A percentile compares a stretch with the other conserved stretches of the same genome.
Evolutionary conservation across 768 basidiomycete genomes (phyloP).

Genomic region (Suillus decipiens): DNA sequence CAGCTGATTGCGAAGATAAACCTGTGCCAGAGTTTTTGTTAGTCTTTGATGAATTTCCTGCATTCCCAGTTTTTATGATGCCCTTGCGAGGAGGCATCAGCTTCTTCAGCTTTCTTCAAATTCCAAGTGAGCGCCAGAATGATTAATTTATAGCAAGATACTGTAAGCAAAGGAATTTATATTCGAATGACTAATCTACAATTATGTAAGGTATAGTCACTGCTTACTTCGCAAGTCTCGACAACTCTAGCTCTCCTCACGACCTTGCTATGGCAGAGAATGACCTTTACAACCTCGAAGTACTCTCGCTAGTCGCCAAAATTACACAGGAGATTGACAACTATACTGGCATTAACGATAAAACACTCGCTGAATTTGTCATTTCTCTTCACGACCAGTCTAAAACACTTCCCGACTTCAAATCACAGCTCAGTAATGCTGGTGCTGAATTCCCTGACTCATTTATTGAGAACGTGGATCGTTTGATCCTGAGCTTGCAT

Average conservation of each 20-base stretch:
- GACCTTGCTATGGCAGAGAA: slow-evolving; percentile 54
- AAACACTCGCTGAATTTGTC: slow-evolving; percentile 93
- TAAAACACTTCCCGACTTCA: slow-evolving; percentile 79
- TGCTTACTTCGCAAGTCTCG: neutral
- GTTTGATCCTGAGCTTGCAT: slow-evolving; percentile 91
- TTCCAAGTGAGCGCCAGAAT: neutral
- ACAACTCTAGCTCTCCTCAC: slow-evolving; percentile 10
- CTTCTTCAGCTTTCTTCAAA: slow-evolving; percentile 1
- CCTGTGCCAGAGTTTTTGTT: slow-evolving; percentile 25
- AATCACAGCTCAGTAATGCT: slow-evolving; percentile 69
- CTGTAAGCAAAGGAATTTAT: too few relatives aligned
- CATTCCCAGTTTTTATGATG: slow-evolving; percentile 86
- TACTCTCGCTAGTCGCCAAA: slow-evolving; percentile 87
- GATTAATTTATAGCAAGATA: neutral
- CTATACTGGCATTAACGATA: slow-evolving; percentile 83
- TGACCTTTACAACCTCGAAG: slow-evolving; percentile 91
- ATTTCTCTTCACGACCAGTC: slow-evolving; percentile 86
- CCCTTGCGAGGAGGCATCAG: slow-evolving; percentile 72
- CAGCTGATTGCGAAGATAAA: slow-evolving; percentile 20
- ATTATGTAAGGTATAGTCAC: too few relatives aligned
- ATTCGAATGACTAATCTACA: too few relatives aligned
- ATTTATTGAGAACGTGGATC: slow-evolving; percentile 90
- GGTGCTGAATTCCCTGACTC: slow-evolving; percentile 88
- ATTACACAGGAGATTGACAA: slow-evolving; percentile 94
- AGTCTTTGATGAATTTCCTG: slow-evolving; percentile 80